phyloP scores from a whole-genome alignment of 2,329 filamentous ascomycete genomes.

The Aspergillus terreus region DNA sequence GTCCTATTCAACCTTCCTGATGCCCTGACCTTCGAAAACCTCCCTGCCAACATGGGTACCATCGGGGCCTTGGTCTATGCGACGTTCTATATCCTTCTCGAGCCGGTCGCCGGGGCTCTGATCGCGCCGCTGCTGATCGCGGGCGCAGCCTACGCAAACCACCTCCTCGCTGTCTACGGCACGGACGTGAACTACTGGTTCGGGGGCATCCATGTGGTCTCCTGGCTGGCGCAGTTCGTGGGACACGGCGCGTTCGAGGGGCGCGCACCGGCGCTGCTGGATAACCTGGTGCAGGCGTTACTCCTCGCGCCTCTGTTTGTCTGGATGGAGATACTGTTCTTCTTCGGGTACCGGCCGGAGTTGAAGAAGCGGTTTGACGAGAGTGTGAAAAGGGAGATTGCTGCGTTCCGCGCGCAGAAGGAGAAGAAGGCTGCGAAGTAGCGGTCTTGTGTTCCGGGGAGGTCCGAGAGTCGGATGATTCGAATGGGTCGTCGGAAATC shows the following conservation, averaged over 20 bases:
- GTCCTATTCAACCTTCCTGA: constrained; percentile 53
- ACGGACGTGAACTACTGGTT: constrained; percentile 62
- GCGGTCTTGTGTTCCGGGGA: neutral
- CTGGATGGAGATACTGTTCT: constrained; percentile 92
- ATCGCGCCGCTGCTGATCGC: constrained; percentile 73
- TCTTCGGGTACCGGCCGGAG: constrained; percentile 83
- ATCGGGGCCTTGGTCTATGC: constrained; percentile 62
- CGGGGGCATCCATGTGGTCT: constrained; percentile 64
- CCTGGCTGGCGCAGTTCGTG: constrained; percentile 86
- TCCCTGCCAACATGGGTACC: constrained; percentile 59
- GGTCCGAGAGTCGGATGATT: too few relatives aligned
- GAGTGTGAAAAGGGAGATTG: constrained; percentile 70
- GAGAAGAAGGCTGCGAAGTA: constrained; percentile 23
- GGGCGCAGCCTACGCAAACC: constrained; percentile 71
- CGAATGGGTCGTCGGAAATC: too few relatives aligned
- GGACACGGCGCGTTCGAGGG: constrained; percentile 88
- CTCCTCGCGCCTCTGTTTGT: constrained; percentile 95
- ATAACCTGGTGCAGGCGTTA: constrained; percentile 87
- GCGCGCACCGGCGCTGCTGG: constrained; percentile 80
- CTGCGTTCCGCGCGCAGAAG: constrained; percentile 64
- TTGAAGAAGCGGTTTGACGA: constrained; percentile 76
- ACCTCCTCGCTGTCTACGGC: constrained; percentile 64
- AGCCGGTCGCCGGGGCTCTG: constrained; percentile 82
- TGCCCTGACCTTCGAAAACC: constrained; percentile 52
- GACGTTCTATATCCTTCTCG: constrained; percentile 81